Percentiles rank a stretch among this genome's conserved stretches.
These are phyloP conservation scores for Fusarium burgessii DNA, from an alignment of 2,329 filamentous ascomycete species.

Conservation along the genomic window DNA sequence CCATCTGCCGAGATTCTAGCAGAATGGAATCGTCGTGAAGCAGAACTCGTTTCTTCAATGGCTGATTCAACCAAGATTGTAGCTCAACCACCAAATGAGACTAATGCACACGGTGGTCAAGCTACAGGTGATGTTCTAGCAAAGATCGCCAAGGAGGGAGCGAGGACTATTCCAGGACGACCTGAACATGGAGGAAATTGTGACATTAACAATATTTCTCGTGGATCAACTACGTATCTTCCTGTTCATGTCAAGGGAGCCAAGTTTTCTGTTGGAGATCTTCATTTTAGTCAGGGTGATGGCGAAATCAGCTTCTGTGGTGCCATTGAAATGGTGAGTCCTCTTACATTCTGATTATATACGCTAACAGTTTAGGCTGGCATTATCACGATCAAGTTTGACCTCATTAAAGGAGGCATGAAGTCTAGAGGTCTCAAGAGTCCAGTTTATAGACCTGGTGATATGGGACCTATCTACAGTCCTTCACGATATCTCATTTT, in stretches of 20 bases:
- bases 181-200: constrained; percentile 93
- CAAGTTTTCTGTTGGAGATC: constrained; percentile 89
- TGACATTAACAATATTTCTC: constrained; percentile 87
- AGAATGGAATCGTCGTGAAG: constrained; percentile 87
- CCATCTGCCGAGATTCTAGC: constrained; percentile 82
- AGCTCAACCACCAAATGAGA: constrained; percentile 79
- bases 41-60: constrained; percentile 78
- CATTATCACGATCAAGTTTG: constrained; percentile 90
- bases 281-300: constrained; percentile 90
- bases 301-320: constrained; percentile 91
- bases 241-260: constrained; percentile 89
- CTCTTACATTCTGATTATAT: too few relatives aligned
- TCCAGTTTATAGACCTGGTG: constrained; percentile 85
- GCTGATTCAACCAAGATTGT: constrained; percentile 68
- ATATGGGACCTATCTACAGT: constrained; percentile 51
- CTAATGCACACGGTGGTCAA: constrained; percentile 78
- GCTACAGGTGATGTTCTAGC: constrained; percentile 69
- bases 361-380: constrained; percentile 67
- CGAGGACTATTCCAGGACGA: constrained; percentile 84
- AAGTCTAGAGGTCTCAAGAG: constrained; percentile 81
- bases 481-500: constrained; percentile 47
- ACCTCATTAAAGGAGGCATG: constrained; percentile 85
- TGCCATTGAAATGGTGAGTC: constrained; percentile 82
- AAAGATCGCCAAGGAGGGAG: constrained; percentile 81
- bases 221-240: constrained; percentile 85